Base-by-base conservation (phyloP, 129 eudicot genomes). In the Flaveria bidentis region DNA sequence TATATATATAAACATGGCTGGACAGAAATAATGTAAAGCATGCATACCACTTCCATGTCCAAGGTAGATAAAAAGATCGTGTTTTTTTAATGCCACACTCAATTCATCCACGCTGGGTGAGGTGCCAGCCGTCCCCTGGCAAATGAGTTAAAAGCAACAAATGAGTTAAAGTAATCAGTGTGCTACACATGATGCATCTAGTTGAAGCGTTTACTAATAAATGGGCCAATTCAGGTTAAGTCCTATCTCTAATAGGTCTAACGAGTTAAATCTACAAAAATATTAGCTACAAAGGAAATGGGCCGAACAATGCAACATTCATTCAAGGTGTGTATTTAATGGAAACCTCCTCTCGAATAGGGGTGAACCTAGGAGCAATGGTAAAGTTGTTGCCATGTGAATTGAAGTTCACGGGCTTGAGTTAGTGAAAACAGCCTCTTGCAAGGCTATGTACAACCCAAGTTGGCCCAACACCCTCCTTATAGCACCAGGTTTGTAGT, bases 31-130 rank as follows among this genome's bases (percentile, higher is more conserved):
- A 18, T 64, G 50, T 71, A 28, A 36, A 60, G 63, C 18, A 74
- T 64, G 13, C 90, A 60, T 89, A 95, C 99, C 99, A 75, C 99
- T 95, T 86, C 99, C 99, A 88, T 95, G 99, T 57, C 99, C 99
- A 5, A 91, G 83, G 77, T 95, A 95, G 74, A 95, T 87, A 83
- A 91, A 95, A 45, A 95, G 88, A 72, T 95, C 99, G 39, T 87
- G 99, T 47, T 47, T 83, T 80, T 71, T 83, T 75, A 95, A 85
- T 41, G 99, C 99, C 36, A 69, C 77, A 45, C 77, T 67, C 67
- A 91, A 76, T 81, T 89, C 96, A 74, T 83, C 89, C 2, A 88
- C 75, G 9, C 88, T 65, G 63, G 99, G 97, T 51, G 85, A 78
- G 62, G 84, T 72, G 65, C 97, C 99, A 49, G 86, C 71, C 15